Evolutionary conservation across 306 rosid species (phyloP), one percentile per base, ranked within the genome.

Genomic region (Glycine soja): DNA sequence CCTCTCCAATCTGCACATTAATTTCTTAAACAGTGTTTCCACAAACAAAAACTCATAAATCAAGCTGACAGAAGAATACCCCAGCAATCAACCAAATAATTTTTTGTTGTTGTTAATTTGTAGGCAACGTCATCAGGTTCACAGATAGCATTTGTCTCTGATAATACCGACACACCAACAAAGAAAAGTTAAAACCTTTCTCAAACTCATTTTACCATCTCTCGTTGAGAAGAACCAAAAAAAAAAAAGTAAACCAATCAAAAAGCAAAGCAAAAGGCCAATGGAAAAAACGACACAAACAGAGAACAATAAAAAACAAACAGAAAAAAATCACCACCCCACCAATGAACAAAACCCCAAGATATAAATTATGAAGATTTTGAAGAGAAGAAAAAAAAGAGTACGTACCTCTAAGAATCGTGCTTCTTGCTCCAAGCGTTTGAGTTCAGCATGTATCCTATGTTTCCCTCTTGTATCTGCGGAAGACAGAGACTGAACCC

Each of bases 401-500:
- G 61, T 59, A 61, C 73, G 53, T 78, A 93, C 99, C 97, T 93
- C 98, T 76, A 96, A 85, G 87, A 90, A 89, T 84, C 97, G 93
- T 67, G 97, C 80, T 88, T 96, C 98, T 75, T 90, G 98, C 87
- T 93, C 98, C 73, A 96, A 88, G 81, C 99, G 85, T 76, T 96
- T 93, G 74, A 93, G 58, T 83, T 96, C 98, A 6, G 98, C 99
- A 74, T 84, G 94, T 82, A 96, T 85, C 88, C 98, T 89, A 76
- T 96, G 99, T 82, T 90, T 96, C 80, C 99, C 99, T 86, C 97
- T 90, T 2, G 97, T 90, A 72, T 96, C 98, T 18, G 90, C 68
- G 45, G 91, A 70, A 46, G 98, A 85, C 80, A 90, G 70, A 79
- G 92, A 87, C 69, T 86, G 98, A 79, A 89, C 88, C 92, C 96